A percentile compares a stretch with the other conserved stretches of the same genome.
Conservation (phyloP, 2,329 filamentous ascomycete genomes). For the Aspergillus sp. region DNA sequence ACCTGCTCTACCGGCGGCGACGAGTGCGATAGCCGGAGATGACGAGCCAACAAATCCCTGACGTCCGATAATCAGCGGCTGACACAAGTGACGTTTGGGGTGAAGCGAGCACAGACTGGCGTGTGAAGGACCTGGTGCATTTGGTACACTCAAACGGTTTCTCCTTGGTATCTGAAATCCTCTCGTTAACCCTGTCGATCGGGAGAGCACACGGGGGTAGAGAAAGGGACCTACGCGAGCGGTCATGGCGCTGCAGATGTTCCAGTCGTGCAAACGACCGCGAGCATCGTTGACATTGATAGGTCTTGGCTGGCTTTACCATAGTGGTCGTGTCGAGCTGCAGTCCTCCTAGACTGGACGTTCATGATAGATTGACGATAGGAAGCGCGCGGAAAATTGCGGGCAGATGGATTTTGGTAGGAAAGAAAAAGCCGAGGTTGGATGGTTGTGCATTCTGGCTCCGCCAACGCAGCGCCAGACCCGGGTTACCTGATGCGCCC, state of each 20-base stretch:
- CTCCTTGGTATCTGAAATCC: conserved; percentile 26
- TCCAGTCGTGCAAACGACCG: conserved; percentile 26
- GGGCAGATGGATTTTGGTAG: too few relatives aligned
- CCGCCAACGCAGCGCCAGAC: too few relatives aligned
- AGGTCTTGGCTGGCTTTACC: conserved; percentile 14
- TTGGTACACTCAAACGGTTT: conserved; percentile 24
- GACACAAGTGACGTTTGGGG: not conserved
- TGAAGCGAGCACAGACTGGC: conserved; percentile 16
- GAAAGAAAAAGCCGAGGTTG: too few relatives aligned
- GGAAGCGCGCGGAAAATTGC: too few relatives aligned
- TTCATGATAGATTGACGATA: too few relatives aligned
- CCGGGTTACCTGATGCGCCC: too few relatives aligned
- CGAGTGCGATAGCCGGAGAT: conserved; percentile 23
- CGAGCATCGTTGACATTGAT: conserved; percentile 24
- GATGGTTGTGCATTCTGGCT: too few relatives aligned
- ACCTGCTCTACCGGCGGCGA: not conserved
- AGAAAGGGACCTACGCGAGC: conserved; percentile 20
- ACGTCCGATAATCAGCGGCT: conserved; percentile 3
- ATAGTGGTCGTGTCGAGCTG: conserved; percentile 3
- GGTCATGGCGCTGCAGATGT: conserved; percentile 29
- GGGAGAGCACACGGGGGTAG: too few relatives aligned
- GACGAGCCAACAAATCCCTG: conserved; percentile 25
- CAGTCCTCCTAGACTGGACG: too few relatives aligned
- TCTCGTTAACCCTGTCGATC: not conserved
- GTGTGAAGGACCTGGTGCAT: conserved; percentile 28